Evolutionary conservation across 192 early-diverging fungal genomes (phyloP), one percentile per base, ranked within the genome.

Genomic region (Podila clonocystis): DNA sequence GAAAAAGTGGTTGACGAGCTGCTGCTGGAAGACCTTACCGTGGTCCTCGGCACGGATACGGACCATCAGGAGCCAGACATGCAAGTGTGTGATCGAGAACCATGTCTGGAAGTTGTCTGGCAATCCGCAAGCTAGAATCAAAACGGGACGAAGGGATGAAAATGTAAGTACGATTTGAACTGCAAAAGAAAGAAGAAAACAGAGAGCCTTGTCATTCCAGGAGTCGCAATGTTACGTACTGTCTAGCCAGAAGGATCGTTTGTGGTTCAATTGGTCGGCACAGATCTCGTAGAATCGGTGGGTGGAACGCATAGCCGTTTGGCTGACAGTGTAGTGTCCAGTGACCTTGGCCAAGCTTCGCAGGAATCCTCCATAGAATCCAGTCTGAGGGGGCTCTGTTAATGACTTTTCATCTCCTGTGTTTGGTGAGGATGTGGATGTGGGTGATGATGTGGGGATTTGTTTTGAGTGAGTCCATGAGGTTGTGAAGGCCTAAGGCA

Each of bases 51-150:
- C 88, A 57, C 94, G 87, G 19, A 94, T 82, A 41, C 96, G 94
- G 11, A 94, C 95, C 90, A 92, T 94, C 63, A 93, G 83, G 90
- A 99, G 91, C 97, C 97, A 99, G 6, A 97, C 89, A 70, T 99
- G 96, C 65, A 99, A 84, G 31, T 95, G 90, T 0, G 94, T 96
- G 29, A 97, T 89, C 24, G 90, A 88, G 67, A 97, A 99, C 97
- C 97, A 99, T 1, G 96, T 94, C 82, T 97, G 95, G 72, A 97
- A 96, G 67, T 94, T 96, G 63, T 96, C 93, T 7, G 92, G 93
- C 38, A 97, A 82, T 38, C 88, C 86, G 63, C 89, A 90, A 7
- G 74, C 87, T 90, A 83, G 52, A 61, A 60, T 17, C 60, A 75
- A 73, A 49, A 67, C 60, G 58, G 55, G 11, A 19, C 29, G 5